Evolutionary conservation across 2,329 filamentous ascomycete genomes (phyloP), one percentile per base, ranked within the genome.

Genomic region (Cercospora sojina): DNA sequence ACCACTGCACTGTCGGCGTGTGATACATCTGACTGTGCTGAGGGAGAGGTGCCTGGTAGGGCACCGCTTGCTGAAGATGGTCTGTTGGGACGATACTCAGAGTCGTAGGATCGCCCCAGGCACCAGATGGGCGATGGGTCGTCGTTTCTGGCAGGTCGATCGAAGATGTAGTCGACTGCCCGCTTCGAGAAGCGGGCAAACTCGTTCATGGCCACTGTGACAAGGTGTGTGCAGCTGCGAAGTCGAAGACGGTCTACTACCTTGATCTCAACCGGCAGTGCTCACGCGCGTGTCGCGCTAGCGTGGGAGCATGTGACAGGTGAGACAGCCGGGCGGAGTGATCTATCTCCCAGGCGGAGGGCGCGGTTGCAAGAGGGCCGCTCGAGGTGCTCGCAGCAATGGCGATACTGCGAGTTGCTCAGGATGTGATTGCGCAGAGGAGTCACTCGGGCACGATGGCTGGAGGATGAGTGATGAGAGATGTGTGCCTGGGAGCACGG

Each of bases 141-240:
- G 76, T 96, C 89, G 80, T 97, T 97, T 69, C 86, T 87, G 5
- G 93, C 93, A 70, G 93, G 89, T 0, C 93, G 92, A 73, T 97
- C 93, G 90, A 93, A 97, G 75, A 98, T 90, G 81, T 91, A 92
- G 80, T 94, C 91, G 67, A 97, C 89, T 73, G 97, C 88, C 70
- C 91, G 90, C 79, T 92, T 91, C 74, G 81, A 80, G 76, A 89
- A 88, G 72, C 91, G 90, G 72, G 91, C 87, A 67, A 96, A 82
- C 75, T 96, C 91, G 64, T 91, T 87, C 87, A 90, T 88, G 72
- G 67, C 74, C 51, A 23, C 59, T 32, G 20, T 56, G 53, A 55
- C 38, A 47, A 31, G 20, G 55, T 64, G 47, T n/a, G 7, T 29
- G 49, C 20, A 31, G 18, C 20, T 25, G 38, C 18, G 47, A 38